Conservation (phyloP, 2,329 filamentous ascomycete genomes). For the Westerdykella sp. region DNA sequence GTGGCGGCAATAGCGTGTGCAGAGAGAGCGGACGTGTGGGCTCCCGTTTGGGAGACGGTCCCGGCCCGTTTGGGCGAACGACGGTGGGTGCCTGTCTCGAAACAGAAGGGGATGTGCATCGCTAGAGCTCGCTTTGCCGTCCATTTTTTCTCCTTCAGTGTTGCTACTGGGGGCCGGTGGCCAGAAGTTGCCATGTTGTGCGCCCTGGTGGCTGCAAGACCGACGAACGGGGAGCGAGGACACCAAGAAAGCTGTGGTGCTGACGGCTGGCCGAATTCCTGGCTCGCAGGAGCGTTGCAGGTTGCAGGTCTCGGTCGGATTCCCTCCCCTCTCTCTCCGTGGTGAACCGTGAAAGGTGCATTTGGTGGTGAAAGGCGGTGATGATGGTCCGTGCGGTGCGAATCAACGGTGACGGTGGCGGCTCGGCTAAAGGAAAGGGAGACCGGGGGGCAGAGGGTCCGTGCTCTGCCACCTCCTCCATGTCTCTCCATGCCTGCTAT, state of each 20-base stretch:
- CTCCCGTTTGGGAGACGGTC: too few relatives aligned
- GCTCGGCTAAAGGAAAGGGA: conserved; percentile 7
- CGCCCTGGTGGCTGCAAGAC: too few relatives aligned
- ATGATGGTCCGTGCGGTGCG: conserved; percentile 5
- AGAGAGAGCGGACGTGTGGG: too few relatives aligned
- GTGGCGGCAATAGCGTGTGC: too few relatives aligned
- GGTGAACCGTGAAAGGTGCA: too few relatives aligned
- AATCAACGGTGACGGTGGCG: conserved; percentile 11
- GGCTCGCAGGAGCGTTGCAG: neutral
- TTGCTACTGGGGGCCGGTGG: too few relatives aligned
- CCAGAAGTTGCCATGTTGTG: too few relatives aligned
- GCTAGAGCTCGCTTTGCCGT: neutral
- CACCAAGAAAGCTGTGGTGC: too few relatives aligned
- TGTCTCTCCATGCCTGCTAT: too few relatives aligned
- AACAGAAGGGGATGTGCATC: neutral
- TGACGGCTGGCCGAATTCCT: neutral
- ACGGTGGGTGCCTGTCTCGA: neutral
- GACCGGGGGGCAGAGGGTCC: neutral
- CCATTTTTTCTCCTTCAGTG: neutral
- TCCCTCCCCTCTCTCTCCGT: too few relatives aligned
- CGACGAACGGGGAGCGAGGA: too few relatives aligned
- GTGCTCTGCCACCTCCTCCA: neutral
- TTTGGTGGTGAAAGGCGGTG: neutral
- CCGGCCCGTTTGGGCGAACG: neutral
- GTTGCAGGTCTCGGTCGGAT: too few relatives aligned